Percentiles rank a stretch among this genome's conserved stretches.
These are phyloP conservation scores for Eutrema yunnanense DNA, from an alignment of 345 rosid species.

Conservation along the genomic window DNA sequence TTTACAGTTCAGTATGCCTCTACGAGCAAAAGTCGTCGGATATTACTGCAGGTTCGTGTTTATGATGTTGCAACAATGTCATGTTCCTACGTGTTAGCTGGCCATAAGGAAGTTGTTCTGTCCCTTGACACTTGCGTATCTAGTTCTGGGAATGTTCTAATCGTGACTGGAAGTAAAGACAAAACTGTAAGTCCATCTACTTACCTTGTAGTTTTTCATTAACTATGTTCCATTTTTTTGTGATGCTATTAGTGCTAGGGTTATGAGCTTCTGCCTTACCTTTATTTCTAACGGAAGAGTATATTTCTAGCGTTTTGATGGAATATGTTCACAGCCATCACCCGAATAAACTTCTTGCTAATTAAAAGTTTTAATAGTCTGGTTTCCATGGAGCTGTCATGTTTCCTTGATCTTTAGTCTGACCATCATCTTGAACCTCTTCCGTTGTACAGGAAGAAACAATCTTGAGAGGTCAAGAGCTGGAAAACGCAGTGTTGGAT, in stretches of 20 bases:
- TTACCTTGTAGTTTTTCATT: slow-evolving; percentile 3
- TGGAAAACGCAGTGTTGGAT: slow-evolving; percentile 83
- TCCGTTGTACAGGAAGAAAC: slow-evolving; percentile 56
- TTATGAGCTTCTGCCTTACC: neutral
- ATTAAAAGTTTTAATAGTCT: neutral
- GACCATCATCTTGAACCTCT: slow-evolving; percentile 12
- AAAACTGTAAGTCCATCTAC: slow-evolving; percentile 54
- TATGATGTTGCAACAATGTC: slow-evolving; percentile 87
- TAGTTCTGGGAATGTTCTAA: slow-evolving; percentile 50
- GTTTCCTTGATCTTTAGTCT: neutral
- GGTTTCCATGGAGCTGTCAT: neutral
- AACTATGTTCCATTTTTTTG: neutral
- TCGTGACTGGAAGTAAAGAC: slow-evolving; percentile 92
- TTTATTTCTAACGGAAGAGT: neutral
- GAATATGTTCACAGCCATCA: neutral
- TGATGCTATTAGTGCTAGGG: neutral
- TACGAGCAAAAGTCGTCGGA: slow-evolving; percentile 81
- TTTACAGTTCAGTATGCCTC: slow-evolving; percentile 71
- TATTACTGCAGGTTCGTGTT: slow-evolving; percentile 86
- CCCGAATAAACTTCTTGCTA: neutral
- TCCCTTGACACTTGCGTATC: slow-evolving; percentile 78
- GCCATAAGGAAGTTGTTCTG: slow-evolving; percentile 73
- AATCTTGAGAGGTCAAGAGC: slow-evolving; percentile 72
- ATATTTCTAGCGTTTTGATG: neutral
- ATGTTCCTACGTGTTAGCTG: slow-evolving; percentile 82